Evolutionary conservation across 306 rosid species (phyloP).

Genomic region (Chamaecrista fasciculata): DNA sequence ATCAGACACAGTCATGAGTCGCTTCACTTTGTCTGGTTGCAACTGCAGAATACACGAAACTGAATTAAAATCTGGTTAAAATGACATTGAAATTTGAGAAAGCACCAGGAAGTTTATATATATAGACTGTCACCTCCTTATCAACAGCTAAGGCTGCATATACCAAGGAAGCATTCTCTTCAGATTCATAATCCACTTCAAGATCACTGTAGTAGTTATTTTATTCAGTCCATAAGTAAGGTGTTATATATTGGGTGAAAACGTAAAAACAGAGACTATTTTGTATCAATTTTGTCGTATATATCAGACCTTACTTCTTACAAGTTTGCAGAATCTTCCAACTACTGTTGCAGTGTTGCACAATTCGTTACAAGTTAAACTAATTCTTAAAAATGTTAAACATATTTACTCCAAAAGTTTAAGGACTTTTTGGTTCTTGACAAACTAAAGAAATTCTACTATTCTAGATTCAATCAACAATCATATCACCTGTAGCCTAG

Average conservation of each 20-base stretch:
- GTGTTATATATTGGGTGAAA: neutral
- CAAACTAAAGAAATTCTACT: neutral
- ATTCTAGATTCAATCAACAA: neutral
- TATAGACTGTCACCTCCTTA: constrained; percentile 61
- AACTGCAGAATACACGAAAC: constrained; percentile 49
- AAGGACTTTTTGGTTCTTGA: neutral
- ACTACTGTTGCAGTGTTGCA: too few relatives aligned
- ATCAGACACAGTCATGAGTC: constrained; percentile 56
- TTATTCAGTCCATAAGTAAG: neutral
- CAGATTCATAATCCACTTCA: constrained; percentile 70
- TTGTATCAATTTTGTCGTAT: neutral
- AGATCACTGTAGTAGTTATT: constrained; percentile 58
- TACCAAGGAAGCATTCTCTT: constrained; percentile 66
- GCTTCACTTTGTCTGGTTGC: constrained; percentile 92
- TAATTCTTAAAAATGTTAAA: neutral
- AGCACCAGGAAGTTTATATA: constrained; percentile 20
- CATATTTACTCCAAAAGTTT: neutral
- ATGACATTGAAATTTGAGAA: neutral
- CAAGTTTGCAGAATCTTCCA: neutral
- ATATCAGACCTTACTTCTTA: neutral
- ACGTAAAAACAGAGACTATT: neutral
- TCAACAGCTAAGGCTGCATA: constrained; percentile 68
- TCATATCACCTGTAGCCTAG: neutral
- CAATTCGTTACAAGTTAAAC: too few relatives aligned
- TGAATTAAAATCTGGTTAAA: constrained; percentile 19